Conservation (phyloP, 2,329 filamentous ascomycete species). For the Westerdykella sp. region DNA sequence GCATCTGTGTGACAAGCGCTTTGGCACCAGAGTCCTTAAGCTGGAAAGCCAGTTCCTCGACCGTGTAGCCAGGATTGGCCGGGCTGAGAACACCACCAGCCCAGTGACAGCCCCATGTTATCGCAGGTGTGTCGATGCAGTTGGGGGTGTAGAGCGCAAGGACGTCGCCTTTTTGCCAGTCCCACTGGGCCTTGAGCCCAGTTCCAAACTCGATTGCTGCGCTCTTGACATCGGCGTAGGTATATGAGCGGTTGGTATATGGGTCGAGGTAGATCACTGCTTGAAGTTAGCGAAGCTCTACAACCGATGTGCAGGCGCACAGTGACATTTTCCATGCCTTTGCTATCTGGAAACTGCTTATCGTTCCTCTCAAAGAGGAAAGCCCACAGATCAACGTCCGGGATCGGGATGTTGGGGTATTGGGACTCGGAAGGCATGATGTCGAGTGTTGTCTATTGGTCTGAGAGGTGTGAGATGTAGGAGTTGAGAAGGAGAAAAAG, state of each 20-base stretch:
- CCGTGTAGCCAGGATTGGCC: slow-evolving; percentile 81
- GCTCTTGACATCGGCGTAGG: slow-evolving; percentile 59
- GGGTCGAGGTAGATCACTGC: slow-evolving; percentile 73
- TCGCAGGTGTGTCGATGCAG: slow-evolving; percentile 70
- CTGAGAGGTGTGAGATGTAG: not conserved
- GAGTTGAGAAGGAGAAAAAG: slow-evolving; percentile 1
- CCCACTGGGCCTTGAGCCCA: slow-evolving; percentile 66
- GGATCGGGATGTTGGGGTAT: slow-evolving; percentile 62
- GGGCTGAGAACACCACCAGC: slow-evolving; percentile 77
- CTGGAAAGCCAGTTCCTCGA: slow-evolving; percentile 77
- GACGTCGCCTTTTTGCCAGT: slow-evolving; percentile 79
- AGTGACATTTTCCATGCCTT: slow-evolving; percentile 49
- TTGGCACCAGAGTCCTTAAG: slow-evolving; percentile 71
- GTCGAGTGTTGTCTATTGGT: not conserved
- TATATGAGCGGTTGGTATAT: slow-evolving; percentile 64
- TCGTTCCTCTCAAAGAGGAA: slow-evolving; percentile 68
- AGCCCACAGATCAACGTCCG: slow-evolving; percentile 69
- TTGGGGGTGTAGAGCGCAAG: slow-evolving; percentile 80
- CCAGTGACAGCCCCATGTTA: slow-evolving; percentile 76
- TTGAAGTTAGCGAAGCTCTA: slow-evolving; percentile 4
- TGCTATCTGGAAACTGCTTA: slow-evolving; percentile 61
- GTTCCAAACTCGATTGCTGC: slow-evolving; percentile 70
- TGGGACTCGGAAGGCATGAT: slow-evolving; percentile 67
- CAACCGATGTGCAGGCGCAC: not conserved
- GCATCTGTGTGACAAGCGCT: slow-evolving; percentile 66